A percentile compares a stretch with the other conserved stretches of the same genome.
phyloP scores from a whole-genome alignment of 177 flowering plant genomes.

The Tripterygium wilfordii region DNA sequence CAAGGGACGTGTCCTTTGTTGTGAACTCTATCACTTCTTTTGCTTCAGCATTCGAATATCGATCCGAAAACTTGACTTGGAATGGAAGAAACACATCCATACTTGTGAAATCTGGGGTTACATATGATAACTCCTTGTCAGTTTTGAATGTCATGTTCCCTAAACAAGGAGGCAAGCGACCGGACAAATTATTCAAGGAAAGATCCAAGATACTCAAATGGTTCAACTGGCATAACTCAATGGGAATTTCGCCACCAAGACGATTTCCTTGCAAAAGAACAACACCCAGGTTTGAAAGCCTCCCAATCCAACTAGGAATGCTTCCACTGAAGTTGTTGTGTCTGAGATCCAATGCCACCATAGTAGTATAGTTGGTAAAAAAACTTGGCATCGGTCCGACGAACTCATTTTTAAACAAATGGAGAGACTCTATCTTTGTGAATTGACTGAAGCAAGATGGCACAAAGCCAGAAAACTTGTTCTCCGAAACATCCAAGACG shows the following conservation, averaged over 20 bases:
- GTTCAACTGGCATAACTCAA: not conserved
- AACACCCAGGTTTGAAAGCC: not conserved
- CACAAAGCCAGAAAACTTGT: not conserved
- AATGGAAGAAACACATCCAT: not conserved
- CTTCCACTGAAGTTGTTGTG: not conserved
- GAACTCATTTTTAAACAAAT: not conserved
- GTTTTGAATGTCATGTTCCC: not conserved
- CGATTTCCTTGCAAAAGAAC: not conserved
- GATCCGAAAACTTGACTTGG: not conserved
- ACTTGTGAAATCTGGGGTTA: not conserved
- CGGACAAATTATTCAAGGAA: not conserved
- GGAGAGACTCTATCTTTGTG: not conserved
- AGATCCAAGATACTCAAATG: not conserved
- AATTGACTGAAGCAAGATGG: not conserved
- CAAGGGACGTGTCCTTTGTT: not conserved
- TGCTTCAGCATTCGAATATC: too few species aligned
- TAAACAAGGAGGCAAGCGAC: not conserved
- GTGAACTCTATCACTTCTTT: not conserved
- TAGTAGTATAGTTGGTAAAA: not conserved
- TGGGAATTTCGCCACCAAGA: not conserved
- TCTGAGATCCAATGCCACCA: not conserved
- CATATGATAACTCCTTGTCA: not conserved
- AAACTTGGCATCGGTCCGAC: not conserved
- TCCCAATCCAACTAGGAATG: not conserved
- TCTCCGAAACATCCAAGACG: not conserved